Conservation (phyloP, 805 yeast genomes). For the Priceomyces medius region DNA sequence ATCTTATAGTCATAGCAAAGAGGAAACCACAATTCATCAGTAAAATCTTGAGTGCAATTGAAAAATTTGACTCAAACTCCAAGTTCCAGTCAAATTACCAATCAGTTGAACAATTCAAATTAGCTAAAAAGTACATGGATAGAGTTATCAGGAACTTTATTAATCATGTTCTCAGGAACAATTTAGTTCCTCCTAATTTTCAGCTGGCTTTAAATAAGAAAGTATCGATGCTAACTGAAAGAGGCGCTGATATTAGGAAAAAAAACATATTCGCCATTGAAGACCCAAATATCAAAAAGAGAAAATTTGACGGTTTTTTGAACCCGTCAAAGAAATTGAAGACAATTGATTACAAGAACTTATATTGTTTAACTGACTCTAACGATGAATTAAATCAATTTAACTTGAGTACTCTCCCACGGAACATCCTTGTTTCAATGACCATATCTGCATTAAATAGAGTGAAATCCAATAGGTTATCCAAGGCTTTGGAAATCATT, state of each 20-base stretch:
- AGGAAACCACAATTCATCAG: slow-evolving; percentile 61
- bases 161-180: slow-evolving; percentile 36
- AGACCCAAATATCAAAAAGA: slow-evolving; percentile 33
- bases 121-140: slow-evolving; percentile 62
- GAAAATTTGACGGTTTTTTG: slow-evolving; percentile 43
- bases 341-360: slow-evolving; percentile 49
- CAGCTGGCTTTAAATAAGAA: slow-evolving; percentile 29
- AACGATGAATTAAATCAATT: slow-evolving; percentile 61
- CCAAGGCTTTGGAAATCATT: slow-evolving; percentile 68
- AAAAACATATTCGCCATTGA: slow-evolving; percentile 33
- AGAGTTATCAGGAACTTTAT: slow-evolving; percentile 50
- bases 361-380: slow-evolving; percentile 66
- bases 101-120: slow-evolving; percentile 46
- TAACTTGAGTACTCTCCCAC: slow-evolving; percentile 69
- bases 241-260: slow-evolving; percentile 43
- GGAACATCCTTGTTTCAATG: slow-evolving; percentile 60
- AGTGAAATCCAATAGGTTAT: slow-evolving; percentile 51
- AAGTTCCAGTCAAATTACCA: slow-evolving; percentile 54
- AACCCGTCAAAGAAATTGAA: slow-evolving; percentile 30
- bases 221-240: slow-evolving; percentile 25
- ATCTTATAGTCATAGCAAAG: slow-evolving; percentile 60
- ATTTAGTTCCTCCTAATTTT: slow-evolving; percentile 34
- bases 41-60: slow-evolving; percentile 56
- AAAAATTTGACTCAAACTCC: slow-evolving; percentile 58
- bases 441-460: slow-evolving; percentile 64